Evolutionary conservation across 306 rosid species (phyloP).

Genomic region (Sicyos baderoa): DNA sequence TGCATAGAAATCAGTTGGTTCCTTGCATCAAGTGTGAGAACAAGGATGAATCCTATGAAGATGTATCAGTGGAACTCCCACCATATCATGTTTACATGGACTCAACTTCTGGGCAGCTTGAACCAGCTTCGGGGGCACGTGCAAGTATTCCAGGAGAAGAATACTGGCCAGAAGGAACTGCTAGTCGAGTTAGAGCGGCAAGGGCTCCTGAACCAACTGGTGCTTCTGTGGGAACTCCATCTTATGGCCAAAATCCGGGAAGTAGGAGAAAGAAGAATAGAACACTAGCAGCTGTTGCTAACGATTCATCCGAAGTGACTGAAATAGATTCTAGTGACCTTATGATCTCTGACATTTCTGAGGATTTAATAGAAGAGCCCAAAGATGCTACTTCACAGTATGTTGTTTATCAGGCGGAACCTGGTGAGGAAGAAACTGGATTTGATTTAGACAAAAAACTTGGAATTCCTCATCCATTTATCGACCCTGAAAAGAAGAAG

Average conservation of each 20-base stretch:
- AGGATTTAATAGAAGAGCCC: conserved; percentile 48
- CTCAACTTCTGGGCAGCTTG: conserved; percentile 88
- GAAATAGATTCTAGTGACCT: conserved; percentile 36
- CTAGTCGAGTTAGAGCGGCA: conserved; percentile 71
- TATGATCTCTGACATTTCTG: conserved; percentile 31
- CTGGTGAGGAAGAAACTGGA: conserved; percentile 58
- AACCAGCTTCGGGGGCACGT: conserved; percentile 97
- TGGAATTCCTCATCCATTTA: conserved; percentile 75
- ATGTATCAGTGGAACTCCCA: conserved; percentile 63
- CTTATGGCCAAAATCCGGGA: conserved; percentile 80
- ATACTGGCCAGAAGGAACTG: conserved; percentile 97
- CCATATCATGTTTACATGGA: conserved; percentile 78
- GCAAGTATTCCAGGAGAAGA: conserved; percentile 84
- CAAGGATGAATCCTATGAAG: conserved; percentile 43
- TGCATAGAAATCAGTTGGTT: conserved; percentile 31
- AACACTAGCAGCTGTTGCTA: conserved; percentile 37
- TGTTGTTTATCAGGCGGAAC: conserved; percentile 69
- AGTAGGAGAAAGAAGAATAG: conserved; percentile 82
- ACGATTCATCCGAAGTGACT: conserved; percentile 26
- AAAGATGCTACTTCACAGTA: conserved; percentile 52
- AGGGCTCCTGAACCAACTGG: conserved; percentile 75
- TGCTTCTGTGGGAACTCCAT: conserved; percentile 61
- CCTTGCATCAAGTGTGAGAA: conserved; percentile 60
- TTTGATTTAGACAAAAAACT: conserved; percentile 55
- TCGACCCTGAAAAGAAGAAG: conserved; percentile 67